These are phyloP conservation scores for Otatea glauca DNA, from an alignment of 176 grass and related monocot genomes.

Conservation along the genomic window DNA sequence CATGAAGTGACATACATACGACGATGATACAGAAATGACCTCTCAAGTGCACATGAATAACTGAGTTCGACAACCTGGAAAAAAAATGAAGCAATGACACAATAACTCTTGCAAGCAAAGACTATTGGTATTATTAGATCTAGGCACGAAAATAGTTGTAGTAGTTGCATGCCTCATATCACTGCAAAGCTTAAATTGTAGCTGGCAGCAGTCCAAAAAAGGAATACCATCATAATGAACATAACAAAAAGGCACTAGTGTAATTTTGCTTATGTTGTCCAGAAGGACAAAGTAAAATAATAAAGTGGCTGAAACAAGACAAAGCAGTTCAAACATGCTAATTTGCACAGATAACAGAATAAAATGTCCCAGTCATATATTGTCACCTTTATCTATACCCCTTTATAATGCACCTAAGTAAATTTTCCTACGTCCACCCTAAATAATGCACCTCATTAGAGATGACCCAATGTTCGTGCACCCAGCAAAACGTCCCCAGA, in stretches of 20 bases:
- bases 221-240: neutral
- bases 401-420: no score
- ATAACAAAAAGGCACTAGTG: neutral
- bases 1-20: slow-evolving; percentile 97
- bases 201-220: neutral
- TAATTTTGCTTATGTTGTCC: slow-evolving; percentile 10
- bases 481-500: no score
- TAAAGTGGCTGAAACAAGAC: slow-evolving; percentile 3
- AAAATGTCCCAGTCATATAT: slow-evolving; percentile 97
- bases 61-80: slow-evolving; percentile 76
- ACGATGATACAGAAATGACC: slow-evolving; percentile 94
- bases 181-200: slow-evolving; percentile 4
- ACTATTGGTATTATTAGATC: slow-evolving; percentile 18
- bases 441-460: no score
- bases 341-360: neutral
- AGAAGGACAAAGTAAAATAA: slow-evolving; percentile 20
- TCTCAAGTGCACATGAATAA: slow-evolving; percentile 98
- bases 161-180: slow-evolving; percentile 66
- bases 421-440: no score
- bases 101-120: slow-evolving; percentile 10
- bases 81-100: slow-evolving; percentile 33
- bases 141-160: slow-evolving; percentile 30
- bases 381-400: slow-evolving; percentile 90
- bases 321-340: slow-evolving; percentile 15
- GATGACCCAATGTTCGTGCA: no score